phyloP scores from a whole-genome alignment of 1,139 yeast species.

The Maudiozyma humilis region DNA sequence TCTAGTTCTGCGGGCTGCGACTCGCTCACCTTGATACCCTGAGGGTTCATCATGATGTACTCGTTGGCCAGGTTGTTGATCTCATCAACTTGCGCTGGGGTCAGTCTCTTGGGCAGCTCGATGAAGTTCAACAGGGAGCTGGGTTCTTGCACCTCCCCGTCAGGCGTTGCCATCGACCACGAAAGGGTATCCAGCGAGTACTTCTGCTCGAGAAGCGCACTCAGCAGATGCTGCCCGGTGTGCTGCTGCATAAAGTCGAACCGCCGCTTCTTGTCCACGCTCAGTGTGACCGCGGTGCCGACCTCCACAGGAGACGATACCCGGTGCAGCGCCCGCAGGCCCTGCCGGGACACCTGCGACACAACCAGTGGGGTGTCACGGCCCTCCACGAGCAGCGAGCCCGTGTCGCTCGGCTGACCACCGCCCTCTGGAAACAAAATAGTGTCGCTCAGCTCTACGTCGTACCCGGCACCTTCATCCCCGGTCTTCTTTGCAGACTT shows the following conservation, averaged over 20 bases:
- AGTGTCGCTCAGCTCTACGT: constrained; percentile 67
- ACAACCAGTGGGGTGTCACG: constrained; percentile 37
- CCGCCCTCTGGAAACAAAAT: constrained; percentile 86
- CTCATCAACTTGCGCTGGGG: constrained; percentile 44
- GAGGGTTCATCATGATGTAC: constrained; percentile 45
- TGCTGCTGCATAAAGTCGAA: constrained; percentile 87
- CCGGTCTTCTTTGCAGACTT: constrained; percentile 33
- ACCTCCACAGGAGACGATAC: constrained; percentile 43
- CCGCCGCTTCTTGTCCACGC: constrained; percentile 65
- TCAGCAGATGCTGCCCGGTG: constrained; percentile 79
- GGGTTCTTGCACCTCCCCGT: constrained; percentile 16
- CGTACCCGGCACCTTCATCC: constrained; percentile 34
- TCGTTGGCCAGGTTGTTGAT: constrained; percentile 51
- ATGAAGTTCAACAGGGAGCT: constrained; percentile 55
- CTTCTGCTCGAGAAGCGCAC: constrained; percentile 61
- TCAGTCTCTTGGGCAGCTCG: constrained; percentile 59
- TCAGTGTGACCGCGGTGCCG: constrained; percentile 51
- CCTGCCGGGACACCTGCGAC: constrained; percentile 51
- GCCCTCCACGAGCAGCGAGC: constrained; percentile 11
- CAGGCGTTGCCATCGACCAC: constrained; percentile 51
- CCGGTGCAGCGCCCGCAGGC: constrained; percentile 63
- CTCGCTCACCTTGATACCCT: constrained; percentile 39
- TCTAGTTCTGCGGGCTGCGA: constrained; percentile 40
- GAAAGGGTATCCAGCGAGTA: constrained; percentile 58
- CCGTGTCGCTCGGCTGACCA: constrained; percentile 71